These are phyloP conservation scores for Coriaria nepalensis DNA, from an alignment of 306 rosid genomes.

Conservation along the genomic window DNA sequence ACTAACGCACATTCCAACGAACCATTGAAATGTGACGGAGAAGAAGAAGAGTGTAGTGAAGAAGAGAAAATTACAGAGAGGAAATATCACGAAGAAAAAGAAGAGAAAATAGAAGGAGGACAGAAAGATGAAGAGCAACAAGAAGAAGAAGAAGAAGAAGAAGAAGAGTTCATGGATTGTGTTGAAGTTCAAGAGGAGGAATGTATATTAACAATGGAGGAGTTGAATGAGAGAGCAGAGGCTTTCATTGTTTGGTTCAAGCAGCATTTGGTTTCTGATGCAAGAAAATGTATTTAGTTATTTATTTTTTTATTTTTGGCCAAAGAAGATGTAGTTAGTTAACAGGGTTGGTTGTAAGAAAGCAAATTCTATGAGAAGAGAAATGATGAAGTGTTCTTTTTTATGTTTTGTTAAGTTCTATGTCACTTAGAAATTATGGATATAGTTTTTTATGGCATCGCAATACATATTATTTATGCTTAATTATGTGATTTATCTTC, in stretches of 20 bases:
- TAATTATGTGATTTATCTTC: too few relatives aligned
- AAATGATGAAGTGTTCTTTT: too few relatives aligned
- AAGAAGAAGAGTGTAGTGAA: neutral
- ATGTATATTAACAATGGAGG: constrained; percentile 56
- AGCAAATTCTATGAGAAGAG: too few relatives aligned
- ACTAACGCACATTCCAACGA: neutral
- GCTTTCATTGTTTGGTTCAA: constrained; percentile 92
- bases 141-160: constrained; percentile 21
- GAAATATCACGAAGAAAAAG: constrained; percentile 14
- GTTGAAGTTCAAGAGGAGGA: constrained; percentile 7
- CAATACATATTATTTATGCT: too few relatives aligned
- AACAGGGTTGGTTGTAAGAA: too few relatives aligned
- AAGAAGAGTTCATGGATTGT: constrained; percentile 3
- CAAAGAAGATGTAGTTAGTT: too few relatives aligned
- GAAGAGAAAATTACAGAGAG: constrained; percentile 14
- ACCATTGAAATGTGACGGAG: too few relatives aligned
- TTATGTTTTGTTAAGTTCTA: neutral
- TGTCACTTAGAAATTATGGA: too few relatives aligned
- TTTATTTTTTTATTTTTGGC: too few relatives aligned
- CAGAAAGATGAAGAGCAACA: neutral
- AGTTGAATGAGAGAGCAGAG: constrained; percentile 79
- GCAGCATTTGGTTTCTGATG: constrained; percentile 73
- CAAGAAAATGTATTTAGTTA: constrained; percentile 18
- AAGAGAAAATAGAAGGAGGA: neutral
- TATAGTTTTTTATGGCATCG: too few relatives aligned